Base-by-base conservation (phyloP, 1,139 yeast genomes). In the Pichia sp. region DNA sequence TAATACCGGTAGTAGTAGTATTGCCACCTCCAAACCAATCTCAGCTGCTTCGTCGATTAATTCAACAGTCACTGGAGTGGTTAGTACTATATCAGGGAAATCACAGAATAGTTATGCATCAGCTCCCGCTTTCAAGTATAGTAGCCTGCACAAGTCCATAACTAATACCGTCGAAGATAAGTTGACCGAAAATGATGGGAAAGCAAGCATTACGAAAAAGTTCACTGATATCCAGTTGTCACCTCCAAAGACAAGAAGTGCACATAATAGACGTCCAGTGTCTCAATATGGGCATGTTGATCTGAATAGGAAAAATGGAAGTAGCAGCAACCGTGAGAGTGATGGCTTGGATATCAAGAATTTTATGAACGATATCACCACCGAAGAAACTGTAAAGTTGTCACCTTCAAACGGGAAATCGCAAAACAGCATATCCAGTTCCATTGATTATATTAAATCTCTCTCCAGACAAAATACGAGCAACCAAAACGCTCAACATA, bases 381-480 rank as follows among this genome's bases (percentile, higher is more conserved):
- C 47, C 14, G 52, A 55, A 25, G 58, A 57, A 32, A 47, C 53
- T 16, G 55, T 59, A 5, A 61, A 60, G 30, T 42, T 61, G 14
- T 58, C 64, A 21, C 62, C 66, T 10, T 55, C 56, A 44, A 55
- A 56, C 33, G 55, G 54, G 30, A 47, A 45, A 18, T 47, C 46
- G 35, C 55, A 54, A 34, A 37, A 34, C 14, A 62, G 60, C 37
- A 63, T 64, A 33, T 66, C 67, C 47, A 68, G 70, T 32, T 69
- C 67, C 39, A 62, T 73, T 32, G 84, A 79, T 37, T 84, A 81
- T 51, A 60, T 84, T 43, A 71, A 74, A 42, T 65, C 67, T 20
- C 62, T 76, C 27, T 66, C 67, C 27, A 56, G 56, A 19, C 67
- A 62, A 29, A 59, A 60, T 34, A 58, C 63, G 22, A 26, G 22